Evolutionary conservation across 2,329 filamentous ascomycete species (phyloP), one percentile per base, ranked within the genome.

Genomic region (Ophiosphaerella narmari): DNA sequence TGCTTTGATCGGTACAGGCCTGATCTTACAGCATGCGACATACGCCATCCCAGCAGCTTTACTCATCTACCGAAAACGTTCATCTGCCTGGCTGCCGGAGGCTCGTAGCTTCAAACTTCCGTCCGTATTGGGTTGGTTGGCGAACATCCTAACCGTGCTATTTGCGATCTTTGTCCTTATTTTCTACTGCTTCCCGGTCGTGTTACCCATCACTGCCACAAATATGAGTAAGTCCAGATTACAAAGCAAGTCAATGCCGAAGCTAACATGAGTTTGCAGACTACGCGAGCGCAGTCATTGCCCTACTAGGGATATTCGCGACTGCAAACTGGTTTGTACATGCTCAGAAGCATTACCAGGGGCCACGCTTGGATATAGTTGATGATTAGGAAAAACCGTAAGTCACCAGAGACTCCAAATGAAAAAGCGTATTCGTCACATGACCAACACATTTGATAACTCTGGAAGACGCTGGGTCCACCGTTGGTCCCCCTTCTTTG

Each of bases 171-270:
- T 71, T 14, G 57, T 56, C 12, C 48, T 69, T 5, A 32, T 71
- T 6, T 72, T 71, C 45, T 73, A 67, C 48, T 45, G 57, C 42
- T 69, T 73, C 26, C 69, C 69, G 3, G 52, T 63, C 7, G 43
- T 42, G n/a, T 46, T 61, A 31, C 67, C 66, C 1, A 63, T 66
- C 2, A 63, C 54, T 9, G 65, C 59, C 6, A 59, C 47, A 2
- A 66, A 60, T 39, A 71, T 71, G 67, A 70, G 66, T 71, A 52
- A 57, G 56, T 44, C 8, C 5, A 3, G 29, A 12, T 21, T 13
- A 9, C n/a, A 16, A 18, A 12, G 13, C 16, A 32, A 8, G 0
- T 31, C n/a, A 7, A 12, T 33, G 9, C n/a, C 12, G 3, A 11
- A 9, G 18, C 43, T 54, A 31, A 50, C 43, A 21, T 18, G 5